A percentile compares a stretch with the other conserved stretches of the same genome.
Evolutionary conservation across 2,329 filamentous ascomycete genomes (phyloP).

Genomic region (Sporothrix globosa): DNA sequence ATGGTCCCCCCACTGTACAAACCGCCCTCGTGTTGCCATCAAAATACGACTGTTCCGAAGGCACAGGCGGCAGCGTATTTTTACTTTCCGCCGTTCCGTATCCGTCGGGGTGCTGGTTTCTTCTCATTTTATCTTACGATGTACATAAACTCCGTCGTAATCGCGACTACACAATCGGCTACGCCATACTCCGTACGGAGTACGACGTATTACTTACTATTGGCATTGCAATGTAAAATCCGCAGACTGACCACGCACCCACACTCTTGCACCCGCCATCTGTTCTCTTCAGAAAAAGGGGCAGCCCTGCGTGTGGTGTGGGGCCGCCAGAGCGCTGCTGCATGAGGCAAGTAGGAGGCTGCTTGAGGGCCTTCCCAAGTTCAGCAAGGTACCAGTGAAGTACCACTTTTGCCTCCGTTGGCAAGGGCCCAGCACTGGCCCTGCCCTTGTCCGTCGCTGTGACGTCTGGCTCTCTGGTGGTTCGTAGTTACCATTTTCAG

Average conservation of each 20-base stretch:
- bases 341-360: background rate
- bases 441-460: too few species aligned
- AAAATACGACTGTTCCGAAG: background rate
- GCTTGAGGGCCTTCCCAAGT: background rate
- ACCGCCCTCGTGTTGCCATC: background rate
- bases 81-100: background rate
- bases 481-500: constrained; percentile 1
- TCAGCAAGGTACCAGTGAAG: constrained; percentile 5
- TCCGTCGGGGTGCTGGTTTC: too few species aligned
- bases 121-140: too few species aligned
- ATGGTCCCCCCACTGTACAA: background rate
- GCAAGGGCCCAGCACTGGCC: background rate
- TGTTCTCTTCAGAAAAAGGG: constrained; percentile 23
- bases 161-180: background rate
- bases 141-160: too few species aligned
- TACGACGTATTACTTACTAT: too few species aligned
- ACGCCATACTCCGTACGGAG: background rate
- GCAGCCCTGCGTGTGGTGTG: constrained; percentile 20
- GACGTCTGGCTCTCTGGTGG: background rate
- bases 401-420: constrained; percentile 8
- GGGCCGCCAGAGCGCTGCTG: background rate
- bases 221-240: background rate
- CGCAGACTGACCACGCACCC: constrained; percentile 8
- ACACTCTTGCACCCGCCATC: background rate
- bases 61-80: background rate